phyloP scores from a whole-genome alignment of 495 filamentous ascomycete species.

The Aspergillus nidulans region DNA sequence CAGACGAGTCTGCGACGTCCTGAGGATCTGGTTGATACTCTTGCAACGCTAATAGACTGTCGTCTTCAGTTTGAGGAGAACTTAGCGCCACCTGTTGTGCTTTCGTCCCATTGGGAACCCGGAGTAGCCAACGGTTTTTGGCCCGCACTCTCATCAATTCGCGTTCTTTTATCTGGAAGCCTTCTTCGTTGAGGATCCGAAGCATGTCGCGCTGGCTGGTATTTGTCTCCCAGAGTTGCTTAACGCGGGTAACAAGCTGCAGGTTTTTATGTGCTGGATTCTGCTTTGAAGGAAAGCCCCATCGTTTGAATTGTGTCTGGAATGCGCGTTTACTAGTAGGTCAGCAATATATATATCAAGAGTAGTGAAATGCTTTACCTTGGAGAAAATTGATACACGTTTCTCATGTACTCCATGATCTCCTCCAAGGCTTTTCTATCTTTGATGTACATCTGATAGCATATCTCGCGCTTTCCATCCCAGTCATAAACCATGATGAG shows the following conservation, averaged over 20 bases:
- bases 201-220: constrained; percentile 68
- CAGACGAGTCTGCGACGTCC: constrained; percentile 23
- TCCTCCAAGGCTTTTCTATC: constrained; percentile 66
- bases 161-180: constrained; percentile 64
- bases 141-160: constrained; percentile 63
- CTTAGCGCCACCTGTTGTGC: constrained; percentile 24
- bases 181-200: constrained; percentile 60
- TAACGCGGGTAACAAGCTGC: constrained; percentile 59
- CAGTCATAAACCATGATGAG: constrained; percentile 67
- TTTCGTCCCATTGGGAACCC: constrained; percentile 56
- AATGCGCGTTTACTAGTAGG: constrained; percentile 62
- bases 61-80: constrained; percentile 30
- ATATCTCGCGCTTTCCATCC: constrained; percentile 64
- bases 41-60: constrained; percentile 37
- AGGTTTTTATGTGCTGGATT: constrained; percentile 64
- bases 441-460: constrained; percentile 68
- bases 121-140: constrained; percentile 60
- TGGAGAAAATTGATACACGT: constrained; percentile 57
- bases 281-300: constrained; percentile 72
- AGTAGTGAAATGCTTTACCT: too few species aligned
- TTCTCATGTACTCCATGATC: constrained; percentile 59
- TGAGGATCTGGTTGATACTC: constrained; percentile 40
- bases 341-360: neutral
- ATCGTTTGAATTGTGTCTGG: constrained; percentile 69
- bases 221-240: constrained; percentile 74